These are phyloP conservation scores for Penicillium aurantiogriseum DNA, from an alignment of 2,329 filamentous ascomycete species.

Conservation along the genomic window DNA sequence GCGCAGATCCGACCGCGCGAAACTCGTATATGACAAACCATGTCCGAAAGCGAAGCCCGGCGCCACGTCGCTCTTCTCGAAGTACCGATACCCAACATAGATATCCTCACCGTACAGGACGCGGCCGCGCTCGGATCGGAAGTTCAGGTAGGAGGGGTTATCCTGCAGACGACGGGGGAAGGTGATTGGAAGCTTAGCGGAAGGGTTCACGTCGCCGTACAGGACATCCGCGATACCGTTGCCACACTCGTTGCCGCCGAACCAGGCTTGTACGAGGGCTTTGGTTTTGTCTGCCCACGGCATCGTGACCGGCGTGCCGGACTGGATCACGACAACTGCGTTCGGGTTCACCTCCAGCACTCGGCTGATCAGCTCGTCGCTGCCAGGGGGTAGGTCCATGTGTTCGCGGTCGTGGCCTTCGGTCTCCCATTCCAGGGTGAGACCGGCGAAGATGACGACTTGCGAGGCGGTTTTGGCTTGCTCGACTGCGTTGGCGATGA, in stretches of 20 bases:
- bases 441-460: conserved; percentile 73
- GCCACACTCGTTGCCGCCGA: conserved; percentile 81
- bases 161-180: conserved; percentile 69
- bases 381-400: conserved; percentile 57
- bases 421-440: conserved; percentile 79
- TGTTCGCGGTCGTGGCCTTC: conserved; percentile 64
- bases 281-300: conserved; percentile 48
- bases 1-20: conserved; percentile 54
- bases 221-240: conserved; percentile 77
- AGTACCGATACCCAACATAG: conserved; percentile 78
- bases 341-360: conserved; percentile 67
- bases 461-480: conserved; percentile 70
- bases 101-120: conserved; percentile 77
- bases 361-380: conserved; percentile 60
- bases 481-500: conserved; percentile 65
- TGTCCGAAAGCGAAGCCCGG: conserved; percentile 77
- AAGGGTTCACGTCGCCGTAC: conserved; percentile 71
- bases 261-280: conserved; percentile 75
- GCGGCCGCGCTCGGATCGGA: conserved; percentile 65
- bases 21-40: conserved; percentile 74
- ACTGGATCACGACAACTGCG: conserved; percentile 72
- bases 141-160: conserved; percentile 76
- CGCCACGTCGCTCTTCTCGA: conserved; percentile 65
- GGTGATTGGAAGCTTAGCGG: conserved; percentile 69
- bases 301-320: conserved; percentile 65